Evolutionary conservation across 2,329 filamentous ascomycete species (phyloP), one percentile per base, ranked within the genome.

Genomic region (Pezicula rhizophila): DNA sequence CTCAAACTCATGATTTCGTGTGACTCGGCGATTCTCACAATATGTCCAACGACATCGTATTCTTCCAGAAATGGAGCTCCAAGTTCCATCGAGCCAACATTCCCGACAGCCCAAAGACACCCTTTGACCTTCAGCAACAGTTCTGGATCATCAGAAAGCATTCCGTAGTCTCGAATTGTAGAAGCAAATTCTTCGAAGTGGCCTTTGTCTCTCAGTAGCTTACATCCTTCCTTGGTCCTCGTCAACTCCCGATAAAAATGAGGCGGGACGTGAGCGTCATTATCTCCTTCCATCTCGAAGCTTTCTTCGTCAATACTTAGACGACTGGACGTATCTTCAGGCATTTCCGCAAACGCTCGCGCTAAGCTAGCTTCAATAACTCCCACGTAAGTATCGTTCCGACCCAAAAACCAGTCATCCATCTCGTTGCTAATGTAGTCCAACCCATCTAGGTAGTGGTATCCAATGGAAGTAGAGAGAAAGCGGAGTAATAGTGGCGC

Each of bases 381-480:
- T 34, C 83, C 80, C 45, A 99, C 93, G 58, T 99, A 99, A n/a
- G 84, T 85, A 65, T 99, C 92, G 63, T 99, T 99, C 40, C 93
- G 84, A 12, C 93, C 93, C 26, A 99, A 76, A 64, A 97, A 99
- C 93, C 93, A 99, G 69, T 99, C 95, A 59, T 99, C 93, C 93
- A 99, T 99, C 66, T 99, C 95, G 64, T 95, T 93, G 53, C 91
- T 96, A 67, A 99, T 99, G 65, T 99, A 99, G 70, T 99, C 95
- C 39, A 99, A 75, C 0, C 91, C 93, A 63, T 97, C 90, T 5
- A 99, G 77, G 67, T 99, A 99, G 67, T 97, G 91, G 63, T 99
- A 99, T 44, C 93, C 93, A 49, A 96, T 92, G 2, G 91, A 96
- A 0, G 92, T 97, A 0, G 91, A 96, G 47, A 99, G 68, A 67